Evolutionary conservation across 805 yeast genomes (phyloP).

Genomic region (Zygoascus bituminiphila): DNA sequence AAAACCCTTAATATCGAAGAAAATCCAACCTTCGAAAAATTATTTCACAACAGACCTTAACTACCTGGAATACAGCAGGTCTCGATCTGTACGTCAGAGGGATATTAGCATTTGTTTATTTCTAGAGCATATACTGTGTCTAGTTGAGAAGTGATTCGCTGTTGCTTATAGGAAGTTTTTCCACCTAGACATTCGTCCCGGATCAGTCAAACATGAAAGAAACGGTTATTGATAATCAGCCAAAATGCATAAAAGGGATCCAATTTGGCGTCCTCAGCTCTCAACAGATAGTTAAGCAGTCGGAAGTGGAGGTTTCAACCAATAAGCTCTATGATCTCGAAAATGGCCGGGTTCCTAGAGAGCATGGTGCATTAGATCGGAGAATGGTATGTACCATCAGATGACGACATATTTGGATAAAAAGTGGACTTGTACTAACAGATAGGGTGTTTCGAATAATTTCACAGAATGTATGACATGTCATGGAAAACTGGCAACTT

Average conservation of each 20-base stretch:
- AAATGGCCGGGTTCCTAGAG: slow-evolving; percentile 75
- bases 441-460: slow-evolving; percentile 73
- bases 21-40: too few species aligned
- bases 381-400: slow-evolving; percentile 44
- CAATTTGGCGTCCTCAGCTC: slow-evolving; percentile 92
- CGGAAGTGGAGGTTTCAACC: slow-evolving; percentile 88
- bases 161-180: too few species aligned
- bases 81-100: too few species aligned
- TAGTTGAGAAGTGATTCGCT: too few species aligned
- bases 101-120: too few species aligned
- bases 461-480: slow-evolving; percentile 84
- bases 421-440: slow-evolving; percentile 3
- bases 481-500: slow-evolving; percentile 81
- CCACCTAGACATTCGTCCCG: too few species aligned
- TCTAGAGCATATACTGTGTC: too few species aligned
- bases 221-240: slow-evolving; percentile 61
- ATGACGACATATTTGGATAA: not conserved
- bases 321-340: slow-evolving; percentile 89
- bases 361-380: slow-evolving; percentile 82
- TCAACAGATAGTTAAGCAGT: slow-evolving; percentile 82
- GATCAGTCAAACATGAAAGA: slow-evolving; percentile 30
- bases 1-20: too few species aligned
- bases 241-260: slow-evolving; percentile 82
- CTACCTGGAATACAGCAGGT: too few species aligned
- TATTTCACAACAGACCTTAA: too few species aligned